phyloP scores from a whole-genome alignment of 1,284 basidiomycete species.

The Lentinula novae-zelandiae region DNA sequence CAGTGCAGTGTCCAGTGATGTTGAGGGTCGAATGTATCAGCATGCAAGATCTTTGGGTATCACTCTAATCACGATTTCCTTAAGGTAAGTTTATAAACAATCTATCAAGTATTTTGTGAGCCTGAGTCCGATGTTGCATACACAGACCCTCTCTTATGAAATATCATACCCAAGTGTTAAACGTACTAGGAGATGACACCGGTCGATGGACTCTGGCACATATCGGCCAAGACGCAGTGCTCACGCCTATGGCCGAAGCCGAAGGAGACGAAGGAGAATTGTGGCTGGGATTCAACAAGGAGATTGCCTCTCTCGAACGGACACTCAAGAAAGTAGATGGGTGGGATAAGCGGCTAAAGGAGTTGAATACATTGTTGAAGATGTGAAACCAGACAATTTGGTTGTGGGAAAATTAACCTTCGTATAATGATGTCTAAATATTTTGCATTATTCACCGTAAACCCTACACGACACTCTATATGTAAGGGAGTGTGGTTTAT shows the following conservation, averaged over 20 bases:
- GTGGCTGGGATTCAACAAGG: constrained; percentile 59
- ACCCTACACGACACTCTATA: too few relatives aligned
- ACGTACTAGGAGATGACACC: constrained; percentile 63
- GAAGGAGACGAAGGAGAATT: constrained; percentile 39
- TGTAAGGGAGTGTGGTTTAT: too few relatives aligned
- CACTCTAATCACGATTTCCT: constrained; percentile 89
- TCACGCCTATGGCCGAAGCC: constrained; percentile 66
- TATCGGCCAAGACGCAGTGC: constrained; percentile 15
- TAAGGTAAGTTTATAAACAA: constrained; percentile 43
- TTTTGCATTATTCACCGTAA: too few relatives aligned
- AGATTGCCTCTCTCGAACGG: constrained; percentile 65
- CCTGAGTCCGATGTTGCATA: background rate
- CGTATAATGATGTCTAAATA: too few relatives aligned
- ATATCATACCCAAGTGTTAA: constrained; percentile 82
- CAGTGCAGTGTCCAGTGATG: constrained; percentile 94
- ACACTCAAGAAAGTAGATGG: constrained; percentile 63
- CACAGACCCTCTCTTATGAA: constrained; percentile 74
- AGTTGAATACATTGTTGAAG: constrained; percentile 49
- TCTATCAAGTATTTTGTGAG: background rate
- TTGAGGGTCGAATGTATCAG: constrained; percentile 95
- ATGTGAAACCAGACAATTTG: constrained; percentile 20
- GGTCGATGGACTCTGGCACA: constrained; percentile 53
- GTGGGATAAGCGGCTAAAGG: constrained; percentile 62
- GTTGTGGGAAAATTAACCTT: too few relatives aligned
- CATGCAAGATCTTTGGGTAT: constrained; percentile 90